Evolutionary conservation across 169 alveolate genomes (phyloP).

Genomic region (Plasmodium knowlesi): DNA sequence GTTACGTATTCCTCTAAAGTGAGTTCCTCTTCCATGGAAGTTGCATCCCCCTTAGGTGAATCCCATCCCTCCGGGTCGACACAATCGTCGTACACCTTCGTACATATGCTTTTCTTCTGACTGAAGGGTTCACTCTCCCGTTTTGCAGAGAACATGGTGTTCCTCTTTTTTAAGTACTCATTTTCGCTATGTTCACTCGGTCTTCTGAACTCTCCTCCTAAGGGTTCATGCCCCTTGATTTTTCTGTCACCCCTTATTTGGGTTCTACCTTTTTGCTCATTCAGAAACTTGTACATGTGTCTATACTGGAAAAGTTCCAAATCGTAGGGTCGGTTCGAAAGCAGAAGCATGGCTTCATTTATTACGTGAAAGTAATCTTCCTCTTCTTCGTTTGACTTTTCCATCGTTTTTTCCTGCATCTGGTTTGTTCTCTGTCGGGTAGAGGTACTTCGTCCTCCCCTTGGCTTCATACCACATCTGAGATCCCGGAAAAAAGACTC

Average conservation of each 20-base stretch:
- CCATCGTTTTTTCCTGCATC: background rate
- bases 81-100: background rate
- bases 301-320: constrained; percentile 39
- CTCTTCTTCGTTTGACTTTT: background rate
- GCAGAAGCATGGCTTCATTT: constrained; percentile 61
- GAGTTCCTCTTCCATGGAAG: background rate
- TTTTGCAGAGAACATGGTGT: background rate
- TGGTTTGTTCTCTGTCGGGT: background rate
- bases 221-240: background rate
- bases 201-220: background rate
- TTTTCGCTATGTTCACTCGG: background rate
- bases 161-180: background rate
- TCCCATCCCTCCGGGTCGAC: background rate
- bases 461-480: background rate
- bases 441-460: background rate
- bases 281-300: constrained; percentile 40
- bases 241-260: background rate
- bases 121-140: background rate
- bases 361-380: constrained; percentile 26
- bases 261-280: constrained; percentile 1
- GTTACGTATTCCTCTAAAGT: constrained; percentile 17
- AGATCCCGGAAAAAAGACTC: constrained; percentile 19
- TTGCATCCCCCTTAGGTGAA: background rate
- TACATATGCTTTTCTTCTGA: background rate
- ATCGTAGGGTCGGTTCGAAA: constrained; percentile 53